These are phyloP conservation scores for Sporothrix variecibatus DNA, from an alignment of 2,329 filamentous ascomycete genomes.

Conservation along the genomic window DNA sequence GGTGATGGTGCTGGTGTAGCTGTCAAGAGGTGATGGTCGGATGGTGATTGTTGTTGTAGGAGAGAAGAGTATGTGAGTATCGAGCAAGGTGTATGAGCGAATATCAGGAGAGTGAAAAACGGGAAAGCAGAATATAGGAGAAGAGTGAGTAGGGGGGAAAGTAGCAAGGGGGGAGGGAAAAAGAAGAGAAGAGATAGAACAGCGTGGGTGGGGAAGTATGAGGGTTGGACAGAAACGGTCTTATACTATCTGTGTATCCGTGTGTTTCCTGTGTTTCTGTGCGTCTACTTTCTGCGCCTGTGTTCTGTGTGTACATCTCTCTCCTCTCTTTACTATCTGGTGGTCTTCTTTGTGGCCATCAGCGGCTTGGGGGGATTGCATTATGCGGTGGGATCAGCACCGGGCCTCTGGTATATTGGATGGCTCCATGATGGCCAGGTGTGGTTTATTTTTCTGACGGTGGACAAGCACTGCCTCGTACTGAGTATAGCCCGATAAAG, in stretches of 20 bases:
- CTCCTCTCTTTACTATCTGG: not conserved
- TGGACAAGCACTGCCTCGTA: not conserved
- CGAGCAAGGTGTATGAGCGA: not conserved
- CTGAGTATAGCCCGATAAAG: not conserved
- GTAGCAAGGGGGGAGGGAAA: slow-evolving; percentile 9
- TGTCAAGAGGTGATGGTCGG: not conserved
- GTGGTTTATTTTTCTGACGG: not conserved
- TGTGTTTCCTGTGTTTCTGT: slow-evolving; percentile 14
- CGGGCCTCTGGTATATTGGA: slow-evolving; percentile 27
- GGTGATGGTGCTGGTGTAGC: not conserved
- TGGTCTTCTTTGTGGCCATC: not conserved
- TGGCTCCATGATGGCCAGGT: slow-evolving; percentile 30
- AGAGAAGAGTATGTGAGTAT: not conserved
- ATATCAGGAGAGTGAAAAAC: not conserved
- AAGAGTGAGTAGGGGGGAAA: not conserved
- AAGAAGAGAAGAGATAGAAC: not conserved
- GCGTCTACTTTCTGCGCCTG: not conserved
- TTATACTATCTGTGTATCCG: slow-evolving; percentile 25
- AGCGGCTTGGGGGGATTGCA: slow-evolving; percentile 17
- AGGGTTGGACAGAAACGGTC: slow-evolving; percentile 21
- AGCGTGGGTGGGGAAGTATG: slow-evolving; percentile 19
- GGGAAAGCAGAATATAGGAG: not conserved
- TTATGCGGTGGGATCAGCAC: slow-evolving; percentile 29
- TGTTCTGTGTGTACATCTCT: not conserved
- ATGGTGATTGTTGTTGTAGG: not conserved